These are phyloP conservation scores for Ophiostoma himal-ulmi DNA, from an alignment of 2,329 filamentous ascomycete genomes.

Conservation along the genomic window DNA sequence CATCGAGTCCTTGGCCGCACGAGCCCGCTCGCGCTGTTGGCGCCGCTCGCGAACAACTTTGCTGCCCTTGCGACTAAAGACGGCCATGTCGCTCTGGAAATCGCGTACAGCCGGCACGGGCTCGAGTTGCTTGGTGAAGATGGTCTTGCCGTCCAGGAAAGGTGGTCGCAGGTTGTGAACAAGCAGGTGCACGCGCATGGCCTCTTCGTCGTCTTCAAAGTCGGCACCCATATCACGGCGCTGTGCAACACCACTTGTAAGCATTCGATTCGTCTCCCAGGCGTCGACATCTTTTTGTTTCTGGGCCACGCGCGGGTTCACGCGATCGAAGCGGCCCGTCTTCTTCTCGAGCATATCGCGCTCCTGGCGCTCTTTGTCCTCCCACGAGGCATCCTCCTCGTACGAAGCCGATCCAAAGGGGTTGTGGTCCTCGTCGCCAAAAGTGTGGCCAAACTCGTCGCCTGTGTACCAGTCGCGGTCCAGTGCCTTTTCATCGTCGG, in stretches of 20 bases:
- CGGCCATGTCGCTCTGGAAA: constrained; percentile 96
- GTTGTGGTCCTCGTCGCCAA: constrained; percentile 89
- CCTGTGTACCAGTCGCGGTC: constrained; percentile 92
- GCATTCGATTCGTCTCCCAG: constrained; percentile 98
- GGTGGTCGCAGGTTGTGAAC: constrained; percentile 92
- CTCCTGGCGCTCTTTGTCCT: constrained; percentile 64
- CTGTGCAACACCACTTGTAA: constrained; percentile 92
- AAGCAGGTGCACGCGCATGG: constrained; percentile 79
- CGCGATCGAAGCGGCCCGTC: constrained; percentile 57
- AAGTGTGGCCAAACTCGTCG: constrained; percentile 74
- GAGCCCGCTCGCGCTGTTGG: constrained; percentile 86
- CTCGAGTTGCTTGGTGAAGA: constrained; percentile 96
- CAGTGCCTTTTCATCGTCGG: constrained; percentile 66
- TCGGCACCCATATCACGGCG: constrained; percentile 72
- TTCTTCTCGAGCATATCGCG: constrained; percentile 74
- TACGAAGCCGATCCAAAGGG: constrained; percentile 76
- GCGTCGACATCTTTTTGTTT: constrained; percentile 93
- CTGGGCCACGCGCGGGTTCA: constrained; percentile 70
- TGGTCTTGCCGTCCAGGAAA: constrained; percentile 87
- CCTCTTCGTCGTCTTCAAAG: constrained; percentile 86
- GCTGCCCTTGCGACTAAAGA: constrained; percentile 93
- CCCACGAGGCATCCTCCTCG: constrained; percentile 66
- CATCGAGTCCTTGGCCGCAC: constrained; percentile 91
- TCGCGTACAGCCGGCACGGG: constrained; percentile 90
- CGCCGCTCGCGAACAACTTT: constrained; percentile 85